Conservation (phyloP, 164 flowering plant species). For the Tetracentron sinense region DNA sequence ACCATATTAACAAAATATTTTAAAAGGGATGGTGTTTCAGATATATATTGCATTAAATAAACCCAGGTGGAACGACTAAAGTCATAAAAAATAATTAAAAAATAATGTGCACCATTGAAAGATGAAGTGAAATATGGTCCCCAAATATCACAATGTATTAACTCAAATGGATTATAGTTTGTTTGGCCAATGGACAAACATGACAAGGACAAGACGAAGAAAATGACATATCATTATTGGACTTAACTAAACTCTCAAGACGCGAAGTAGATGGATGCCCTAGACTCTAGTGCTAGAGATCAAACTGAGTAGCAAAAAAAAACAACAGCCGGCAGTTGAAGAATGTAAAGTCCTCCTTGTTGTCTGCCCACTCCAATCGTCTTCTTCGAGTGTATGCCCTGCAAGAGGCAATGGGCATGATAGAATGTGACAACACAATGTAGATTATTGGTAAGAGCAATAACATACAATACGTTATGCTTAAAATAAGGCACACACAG, state of each 20-base stretch:
- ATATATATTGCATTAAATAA: not conserved
- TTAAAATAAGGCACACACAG: not conserved
- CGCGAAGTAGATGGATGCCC: not conserved
- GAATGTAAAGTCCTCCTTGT: not conserved
- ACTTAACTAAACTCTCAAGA: not conserved
- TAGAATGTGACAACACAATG: not conserved
- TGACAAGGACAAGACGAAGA: not conserved
- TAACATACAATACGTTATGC: not conserved
- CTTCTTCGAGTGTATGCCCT: not conserved
- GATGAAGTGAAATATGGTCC: not conserved
- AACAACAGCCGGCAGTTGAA: not conserved
- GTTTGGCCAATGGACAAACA: too few relatives aligned
- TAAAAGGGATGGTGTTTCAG: not conserved
- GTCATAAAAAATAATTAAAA: not conserved
- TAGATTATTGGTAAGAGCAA: not conserved
- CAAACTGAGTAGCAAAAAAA: not conserved
- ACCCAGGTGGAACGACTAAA: not conserved
- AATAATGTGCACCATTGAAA: too few relatives aligned
- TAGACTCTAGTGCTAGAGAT: not conserved
- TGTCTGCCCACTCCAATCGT: too few relatives aligned
- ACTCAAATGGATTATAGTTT: too few relatives aligned
- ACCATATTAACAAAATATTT: slow-evolving; percentile 1
- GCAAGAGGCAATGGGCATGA: not conserved
- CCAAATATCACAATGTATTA: too few relatives aligned
- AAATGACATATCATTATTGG: slow-evolving; percentile 1